Conservation (phyloP, 2,329 filamentous ascomycete species). For the Sclerotinia glacialis region DNA sequence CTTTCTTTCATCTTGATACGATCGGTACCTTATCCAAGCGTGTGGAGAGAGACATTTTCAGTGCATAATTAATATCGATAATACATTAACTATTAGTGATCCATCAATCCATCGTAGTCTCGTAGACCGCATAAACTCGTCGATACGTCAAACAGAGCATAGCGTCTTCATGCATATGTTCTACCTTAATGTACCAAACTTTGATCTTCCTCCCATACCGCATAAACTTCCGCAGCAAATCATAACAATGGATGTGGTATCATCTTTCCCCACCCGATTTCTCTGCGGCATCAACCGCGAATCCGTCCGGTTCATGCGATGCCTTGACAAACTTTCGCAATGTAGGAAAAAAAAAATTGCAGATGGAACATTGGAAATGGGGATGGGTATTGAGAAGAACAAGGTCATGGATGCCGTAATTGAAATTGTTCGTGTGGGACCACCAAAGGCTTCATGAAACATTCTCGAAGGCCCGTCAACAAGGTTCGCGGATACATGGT, state of each 20-base stretch:
- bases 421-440: slow-evolving; percentile 7
- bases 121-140: slow-evolving; percentile 16
- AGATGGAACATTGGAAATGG: slow-evolving; percentile 9
- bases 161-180: slow-evolving; percentile 12
- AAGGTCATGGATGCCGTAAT: slow-evolving; percentile 11
- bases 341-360: background rate
- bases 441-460: slow-evolving; percentile 29
- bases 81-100: background rate
- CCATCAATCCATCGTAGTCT: background rate
- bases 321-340: background rate
- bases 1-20: slow-evolving; percentile 10
- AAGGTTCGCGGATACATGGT: slow-evolving; percentile 26
- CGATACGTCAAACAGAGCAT: background rate
- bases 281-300: slow-evolving; percentile 6
- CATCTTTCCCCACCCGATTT: slow-evolving; percentile 8
- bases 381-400: background rate
- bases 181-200: slow-evolving; percentile 7
- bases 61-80: slow-evolving; percentile 18
- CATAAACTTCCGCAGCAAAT: slow-evolving; percentile 19
- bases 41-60: slow-evolving; percentile 1
- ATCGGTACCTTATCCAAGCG: background rate
- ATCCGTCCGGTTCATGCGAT: slow-evolving; percentile 18
- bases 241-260: background rate
- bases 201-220: slow-evolving; percentile 17
- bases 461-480: slow-evolving; percentile 37